phyloP scores from a whole-genome alignment of 2,329 filamentous ascomycete species.

The Diaporthe sp. region DNA sequence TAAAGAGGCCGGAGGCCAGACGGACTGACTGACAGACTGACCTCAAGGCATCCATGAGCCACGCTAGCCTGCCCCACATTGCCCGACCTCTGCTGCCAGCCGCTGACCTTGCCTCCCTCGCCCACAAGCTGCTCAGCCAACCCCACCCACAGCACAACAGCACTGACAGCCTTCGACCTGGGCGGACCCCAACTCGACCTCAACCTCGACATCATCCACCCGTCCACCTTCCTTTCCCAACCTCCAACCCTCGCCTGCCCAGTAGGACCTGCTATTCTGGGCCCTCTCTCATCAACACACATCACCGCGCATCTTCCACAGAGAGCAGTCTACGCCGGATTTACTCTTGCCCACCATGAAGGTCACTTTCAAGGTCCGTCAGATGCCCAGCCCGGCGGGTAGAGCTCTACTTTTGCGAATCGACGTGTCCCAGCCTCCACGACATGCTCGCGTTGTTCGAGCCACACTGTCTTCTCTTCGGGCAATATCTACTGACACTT shows the following conservation, averaged over 20 bases:
- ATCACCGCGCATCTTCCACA: constrained; percentile 10
- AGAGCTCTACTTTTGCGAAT: constrained; percentile 15
- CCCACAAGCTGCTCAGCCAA: neutral
- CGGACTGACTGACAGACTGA: neutral
- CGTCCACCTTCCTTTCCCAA: constrained; percentile 36
- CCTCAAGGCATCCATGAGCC: constrained; percentile 36
- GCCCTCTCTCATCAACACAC: constrained; percentile 13
- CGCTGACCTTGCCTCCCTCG: constrained; percentile 26
- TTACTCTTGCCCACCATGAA: constrained; percentile 70
- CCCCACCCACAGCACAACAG: constrained; percentile 29
- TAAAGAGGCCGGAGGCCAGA: neutral
- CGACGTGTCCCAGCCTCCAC: neutral
- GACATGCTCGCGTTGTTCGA: constrained; percentile 22
- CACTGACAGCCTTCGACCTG: constrained; percentile 19
- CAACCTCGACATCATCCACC: constrained; percentile 34
- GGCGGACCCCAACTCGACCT: constrained; percentile 26
- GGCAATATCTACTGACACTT: constrained; percentile 41
- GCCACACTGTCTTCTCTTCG: constrained; percentile 9
- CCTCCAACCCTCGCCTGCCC: constrained; percentile 31
- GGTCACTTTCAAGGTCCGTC: constrained; percentile 75
- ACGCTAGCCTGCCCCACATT: constrained; percentile 36
- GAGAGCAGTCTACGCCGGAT: constrained; percentile 51
- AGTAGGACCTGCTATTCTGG: constrained; percentile 4
- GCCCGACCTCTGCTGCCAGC: constrained; percentile 25
- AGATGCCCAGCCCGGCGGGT: constrained; percentile 33